Base-by-base conservation (phyloP, 495 filamentous ascomycete genomes). In the Penicillium subrubescens region DNA sequence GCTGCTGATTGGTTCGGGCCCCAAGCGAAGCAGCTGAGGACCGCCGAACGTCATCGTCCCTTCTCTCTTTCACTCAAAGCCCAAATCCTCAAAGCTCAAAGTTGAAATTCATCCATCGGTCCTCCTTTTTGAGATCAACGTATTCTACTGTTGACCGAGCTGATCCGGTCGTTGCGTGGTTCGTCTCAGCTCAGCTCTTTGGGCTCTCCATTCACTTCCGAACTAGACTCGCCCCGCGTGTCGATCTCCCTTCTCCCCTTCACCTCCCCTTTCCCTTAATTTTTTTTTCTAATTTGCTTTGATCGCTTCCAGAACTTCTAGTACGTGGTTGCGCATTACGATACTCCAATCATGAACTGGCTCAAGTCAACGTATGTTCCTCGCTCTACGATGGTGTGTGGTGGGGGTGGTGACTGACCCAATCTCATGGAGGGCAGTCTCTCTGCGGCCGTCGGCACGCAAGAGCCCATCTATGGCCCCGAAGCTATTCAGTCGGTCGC, bases 401-500 rank as follows among this genome's bases (percentile, higher is more conserved):
- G 51, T 62, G 50, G 14, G 31, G 37, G 46, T 55, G 62, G 50
- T 66, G 64, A 61, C 73, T 77, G 62, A 77, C 48, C 63, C 27
- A 48, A 61, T 65, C 64, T 17, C 37, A 59, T 63, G 63, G 35
- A 48, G 53, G 33, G 59, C 59, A 97, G 93, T 77, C 83, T 97
- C 75, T 91, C 94, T 74, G 88, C 92, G 75, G 93, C 96, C 67
- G 92, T 92, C 60, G 95, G 95, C 78, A 97, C 94, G 60, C 89
- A 94, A 75, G 95, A 99, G 82, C 96, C 95, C 62, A 91, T 96
- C 81, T 97, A 99, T 78, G 95, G 95, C 67, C 90, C 96, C 37
- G 86, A 88, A 15, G 94, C 93, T 67, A 91, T 98, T 73, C 90
- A 86, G 68, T 88, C 92, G 29, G 92, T 99, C 51, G 87, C 90